phyloP scores from a whole-genome alignment of 371 early-diverging fungal species.

The Syncephalastrum sp. region DNA sequence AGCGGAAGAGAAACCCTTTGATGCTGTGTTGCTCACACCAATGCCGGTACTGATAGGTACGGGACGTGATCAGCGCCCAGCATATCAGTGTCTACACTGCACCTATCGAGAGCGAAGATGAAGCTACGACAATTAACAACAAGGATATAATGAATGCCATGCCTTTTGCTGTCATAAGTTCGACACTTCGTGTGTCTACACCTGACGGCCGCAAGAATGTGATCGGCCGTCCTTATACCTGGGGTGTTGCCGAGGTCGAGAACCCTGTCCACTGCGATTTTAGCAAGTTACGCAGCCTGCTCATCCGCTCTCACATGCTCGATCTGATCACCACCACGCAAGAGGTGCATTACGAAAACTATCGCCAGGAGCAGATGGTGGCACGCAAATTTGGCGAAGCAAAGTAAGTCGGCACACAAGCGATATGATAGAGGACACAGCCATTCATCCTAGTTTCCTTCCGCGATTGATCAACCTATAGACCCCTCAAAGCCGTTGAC shows the following conservation, averaged over 20 bases:
- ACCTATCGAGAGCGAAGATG: conserved; percentile 83
- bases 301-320: conserved; percentile 91
- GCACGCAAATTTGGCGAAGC: conserved; percentile 79
- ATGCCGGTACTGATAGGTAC: conserved; percentile 41
- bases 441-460: too few relatives aligned
- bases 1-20: not conserved
- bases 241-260: conserved; percentile 93
- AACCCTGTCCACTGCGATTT: conserved; percentile 90
- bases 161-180: conserved; percentile 94
- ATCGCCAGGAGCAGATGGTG: conserved; percentile 77
- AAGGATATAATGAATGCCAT: conserved; percentile 79
- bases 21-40: not conserved
- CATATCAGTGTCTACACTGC: conserved; percentile 74
- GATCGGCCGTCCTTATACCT: conserved; percentile 86
- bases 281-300: conserved; percentile 85
- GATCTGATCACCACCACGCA: conserved; percentile 86
- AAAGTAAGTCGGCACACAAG: conserved; percentile 46
- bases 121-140: conserved; percentile 71
- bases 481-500: conserved; percentile 67
- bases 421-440: conserved; percentile 33
- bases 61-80: conserved; percentile 72
- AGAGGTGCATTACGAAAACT: conserved; percentile 88
- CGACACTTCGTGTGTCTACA: conserved; percentile 73
- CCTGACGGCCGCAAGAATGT: conserved; percentile 64
- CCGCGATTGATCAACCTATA: conserved; percentile 28